phyloP scores from a whole-genome alignment of 176 grass and related monocot species.

The Carex scoparia region DNA sequence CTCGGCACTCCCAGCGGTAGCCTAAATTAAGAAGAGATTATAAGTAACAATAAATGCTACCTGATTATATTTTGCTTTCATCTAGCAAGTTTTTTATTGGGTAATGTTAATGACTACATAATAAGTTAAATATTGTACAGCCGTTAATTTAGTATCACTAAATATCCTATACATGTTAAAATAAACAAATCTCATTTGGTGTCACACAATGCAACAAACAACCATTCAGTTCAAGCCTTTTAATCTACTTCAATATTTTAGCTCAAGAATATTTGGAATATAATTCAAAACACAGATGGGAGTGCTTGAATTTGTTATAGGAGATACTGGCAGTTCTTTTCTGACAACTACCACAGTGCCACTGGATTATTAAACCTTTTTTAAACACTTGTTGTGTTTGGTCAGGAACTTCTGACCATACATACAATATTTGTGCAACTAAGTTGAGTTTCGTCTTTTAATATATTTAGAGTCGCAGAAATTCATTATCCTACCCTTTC shows the following conservation, averaged over 20 bases:
- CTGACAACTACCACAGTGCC: not conserved
- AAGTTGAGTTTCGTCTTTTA: not conserved
- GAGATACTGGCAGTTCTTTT: not conserved
- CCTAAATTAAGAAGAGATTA: constrained; percentile 41
- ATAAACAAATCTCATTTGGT: not conserved
- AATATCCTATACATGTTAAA: not conserved
- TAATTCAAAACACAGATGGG: not conserved
- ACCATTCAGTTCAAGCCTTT: not conserved
- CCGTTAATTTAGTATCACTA: not conserved
- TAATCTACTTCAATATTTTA: not conserved
- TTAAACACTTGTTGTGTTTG: not conserved
- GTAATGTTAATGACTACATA: not conserved
- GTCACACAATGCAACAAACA: not conserved
- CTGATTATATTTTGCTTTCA: not conserved
- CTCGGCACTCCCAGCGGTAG: constrained; percentile 74
- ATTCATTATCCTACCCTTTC: not conserved
- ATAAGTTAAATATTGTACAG: not conserved
- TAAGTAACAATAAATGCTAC: not conserved
- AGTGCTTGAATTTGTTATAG: not conserved
- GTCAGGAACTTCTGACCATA: not conserved
- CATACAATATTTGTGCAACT: not conserved
- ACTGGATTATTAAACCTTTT: not conserved
- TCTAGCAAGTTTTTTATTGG: not conserved
- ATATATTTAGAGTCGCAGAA: not conserved
- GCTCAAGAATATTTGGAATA: not conserved